A percentile compares a stretch with the other conserved stretches of the same genome.
These are phyloP conservation scores for Aspergillus brasiliensis DNA, from an alignment of 2,329 filamentous ascomycete species.

Conservation along the genomic window DNA sequence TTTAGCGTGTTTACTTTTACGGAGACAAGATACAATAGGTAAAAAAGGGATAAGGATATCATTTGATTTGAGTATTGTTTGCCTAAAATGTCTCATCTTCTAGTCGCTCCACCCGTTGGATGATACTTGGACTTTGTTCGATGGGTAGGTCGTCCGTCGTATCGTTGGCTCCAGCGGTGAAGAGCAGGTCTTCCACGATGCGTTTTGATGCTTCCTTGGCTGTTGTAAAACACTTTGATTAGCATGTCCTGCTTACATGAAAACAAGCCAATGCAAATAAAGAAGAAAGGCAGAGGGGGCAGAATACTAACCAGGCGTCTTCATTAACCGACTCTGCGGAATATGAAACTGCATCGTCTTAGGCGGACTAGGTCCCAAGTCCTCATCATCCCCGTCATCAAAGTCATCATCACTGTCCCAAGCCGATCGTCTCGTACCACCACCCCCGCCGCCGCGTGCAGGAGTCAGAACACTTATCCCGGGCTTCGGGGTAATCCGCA, in stretches of 20 bases:
- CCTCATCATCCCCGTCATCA: constrained; percentile 58
- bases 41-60: not conserved
- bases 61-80: not conserved
- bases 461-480: constrained; percentile 87
- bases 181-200: constrained; percentile 51
- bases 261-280: not conserved
- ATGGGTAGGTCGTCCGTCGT: constrained; percentile 40
- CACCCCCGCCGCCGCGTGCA: constrained; percentile 40
- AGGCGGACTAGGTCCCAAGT: constrained; percentile 77
- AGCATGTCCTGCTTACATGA: not conserved
- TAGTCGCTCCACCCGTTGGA: constrained; percentile 42
- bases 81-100: constrained; percentile 52
- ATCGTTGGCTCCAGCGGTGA: constrained; percentile 48
- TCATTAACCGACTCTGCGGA: constrained; percentile 51
- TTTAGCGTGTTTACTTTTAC: too few relatives aligned
- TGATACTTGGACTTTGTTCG: constrained; percentile 48
- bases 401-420: constrained; percentile 77
- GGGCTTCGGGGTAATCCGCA: constrained; percentile 62
- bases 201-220: constrained; percentile 53
- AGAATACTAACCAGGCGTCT: constrained; percentile 47
- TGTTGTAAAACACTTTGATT: constrained; percentile 21
- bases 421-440: constrained; percentile 41
- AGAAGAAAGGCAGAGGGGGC: not conserved
- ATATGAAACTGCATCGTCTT: constrained; percentile 66
- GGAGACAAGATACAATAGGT: not conserved